Conservation (phyloP, 176 grass and related monocot genomes). For the Cymbopogon citratus region DNA sequence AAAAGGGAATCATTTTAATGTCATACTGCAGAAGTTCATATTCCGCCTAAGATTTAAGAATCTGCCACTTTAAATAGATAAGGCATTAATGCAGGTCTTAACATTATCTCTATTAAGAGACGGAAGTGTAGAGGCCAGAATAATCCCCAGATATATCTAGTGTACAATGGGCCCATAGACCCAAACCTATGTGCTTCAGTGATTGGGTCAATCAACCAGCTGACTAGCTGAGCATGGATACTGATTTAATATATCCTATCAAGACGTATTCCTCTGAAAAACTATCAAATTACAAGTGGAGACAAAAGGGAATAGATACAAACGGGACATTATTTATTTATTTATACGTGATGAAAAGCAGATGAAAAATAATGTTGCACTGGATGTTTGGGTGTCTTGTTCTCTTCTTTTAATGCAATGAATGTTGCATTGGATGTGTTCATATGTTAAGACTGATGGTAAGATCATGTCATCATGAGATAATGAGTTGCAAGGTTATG, state of each 20-base stretch:
- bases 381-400: background rate
- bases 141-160: background rate
- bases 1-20: background rate
- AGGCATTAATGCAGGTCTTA: background rate
- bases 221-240: background rate
- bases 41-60: background rate
- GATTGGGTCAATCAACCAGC: background rate
- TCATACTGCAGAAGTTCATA: background rate
- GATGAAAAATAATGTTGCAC: background rate
- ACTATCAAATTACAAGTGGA: background rate
- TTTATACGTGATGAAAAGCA: background rate
- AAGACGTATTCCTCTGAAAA: background rate
- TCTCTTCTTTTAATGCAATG: no score
- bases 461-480: background rate
- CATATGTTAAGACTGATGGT: background rate
- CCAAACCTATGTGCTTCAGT: background rate
- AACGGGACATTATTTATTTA: background rate
- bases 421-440: background rate
- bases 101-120: background rate
- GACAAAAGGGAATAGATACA: background rate
- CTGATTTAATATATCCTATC: background rate
- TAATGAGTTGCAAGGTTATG: slow-evolving; percentile 5
- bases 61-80: background rate
- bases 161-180: background rate
- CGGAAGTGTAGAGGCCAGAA: background rate